Evolutionary conservation across 805 yeast species (phyloP).

Genomic region (Lachancea lanzarotensis): DNA sequence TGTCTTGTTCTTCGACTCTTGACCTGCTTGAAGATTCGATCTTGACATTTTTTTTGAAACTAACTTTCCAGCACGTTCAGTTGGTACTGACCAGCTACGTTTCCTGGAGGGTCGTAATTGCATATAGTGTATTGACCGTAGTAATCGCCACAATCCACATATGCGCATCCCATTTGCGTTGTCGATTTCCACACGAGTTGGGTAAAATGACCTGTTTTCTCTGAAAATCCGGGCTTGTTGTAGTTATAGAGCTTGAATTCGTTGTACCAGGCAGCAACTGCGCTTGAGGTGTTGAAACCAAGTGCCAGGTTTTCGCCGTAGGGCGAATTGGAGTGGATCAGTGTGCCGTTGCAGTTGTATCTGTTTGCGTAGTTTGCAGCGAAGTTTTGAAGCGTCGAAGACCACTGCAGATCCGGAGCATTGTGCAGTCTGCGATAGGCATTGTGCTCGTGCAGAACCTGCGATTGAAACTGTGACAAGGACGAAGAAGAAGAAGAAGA

Average conservation of each 20-base stretch:
- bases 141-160: constrained; percentile 45
- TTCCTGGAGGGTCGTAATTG: constrained; percentile 63
- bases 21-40: too few relatives aligned
- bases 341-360: constrained; percentile 50
- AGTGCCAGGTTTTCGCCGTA: constrained; percentile 81
- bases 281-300: constrained; percentile 53
- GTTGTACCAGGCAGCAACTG: constrained; percentile 70
- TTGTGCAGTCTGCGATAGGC: constrained; percentile 46
- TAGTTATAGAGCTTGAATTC: constrained; percentile 52
- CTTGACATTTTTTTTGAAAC: not conserved
- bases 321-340: constrained; percentile 58
- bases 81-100: constrained; percentile 40
- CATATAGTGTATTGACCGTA: constrained; percentile 60
- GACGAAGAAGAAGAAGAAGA: not conserved
- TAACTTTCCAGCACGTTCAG: constrained; percentile 30
- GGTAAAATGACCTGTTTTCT: constrained; percentile 68
- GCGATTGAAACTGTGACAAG: constrained; percentile 8
- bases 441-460: constrained; percentile 54
- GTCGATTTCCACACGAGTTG: constrained; percentile 69
- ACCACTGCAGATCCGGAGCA: constrained; percentile 52
- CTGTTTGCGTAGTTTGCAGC: constrained; percentile 52
- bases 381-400: constrained; percentile 40
- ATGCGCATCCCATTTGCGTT: constrained; percentile 64
- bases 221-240: constrained; percentile 40
- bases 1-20: too few relatives aligned